Conservation (phyloP, 352 stramenopile genomes). For the Phytophthora meadii region DNA sequence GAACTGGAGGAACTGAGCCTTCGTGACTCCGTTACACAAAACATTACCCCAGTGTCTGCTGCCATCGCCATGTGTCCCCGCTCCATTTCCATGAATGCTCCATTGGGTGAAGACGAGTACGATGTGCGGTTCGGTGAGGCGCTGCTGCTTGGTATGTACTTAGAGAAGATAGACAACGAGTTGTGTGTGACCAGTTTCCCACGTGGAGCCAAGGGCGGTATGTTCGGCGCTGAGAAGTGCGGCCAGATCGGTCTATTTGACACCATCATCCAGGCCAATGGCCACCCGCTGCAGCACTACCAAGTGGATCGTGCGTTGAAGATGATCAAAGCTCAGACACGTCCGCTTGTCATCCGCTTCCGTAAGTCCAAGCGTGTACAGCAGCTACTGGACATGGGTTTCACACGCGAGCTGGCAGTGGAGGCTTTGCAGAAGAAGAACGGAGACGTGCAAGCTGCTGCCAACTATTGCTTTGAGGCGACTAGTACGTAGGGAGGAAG, state of each 20-base stretch:
- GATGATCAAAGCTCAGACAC: constrained; percentile 85
- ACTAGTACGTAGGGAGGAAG: constrained; percentile 15
- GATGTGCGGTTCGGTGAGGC: constrained; percentile 80
- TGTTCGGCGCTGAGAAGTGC: constrained; percentile 82
- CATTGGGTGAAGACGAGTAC: constrained; percentile 64
- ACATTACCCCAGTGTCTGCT: constrained; percentile 78
- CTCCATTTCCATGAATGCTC: constrained; percentile 76
- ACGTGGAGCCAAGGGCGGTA: constrained; percentile 60
- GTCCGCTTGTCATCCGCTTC: constrained; percentile 83
- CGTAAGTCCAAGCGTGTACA: constrained; percentile 67
- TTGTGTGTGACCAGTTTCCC: constrained; percentile 85
- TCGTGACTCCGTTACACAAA: constrained; percentile 62
- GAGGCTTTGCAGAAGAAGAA: constrained; percentile 58
- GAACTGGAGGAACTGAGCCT: constrained; percentile 61
- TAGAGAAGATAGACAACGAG: constrained; percentile 78
- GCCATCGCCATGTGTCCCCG: constrained; percentile 85
- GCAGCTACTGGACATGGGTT: constrained; percentile 83
- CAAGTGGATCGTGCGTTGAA: constrained; percentile 82
- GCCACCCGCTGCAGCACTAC: constrained; percentile 84
- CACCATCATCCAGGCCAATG: constrained; percentile 77
- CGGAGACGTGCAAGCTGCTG: constrained; percentile 69
- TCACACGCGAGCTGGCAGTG: constrained; percentile 54
- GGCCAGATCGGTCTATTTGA: constrained; percentile 80
- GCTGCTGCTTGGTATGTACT: constrained; percentile 80
- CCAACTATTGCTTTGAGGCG: constrained; percentile 72